A percentile compares a stretch with the other conserved stretches of the same genome.
phyloP scores from a whole-genome alignment of 768 basidiomycete species.

The Leccinum disarticulatum region DNA sequence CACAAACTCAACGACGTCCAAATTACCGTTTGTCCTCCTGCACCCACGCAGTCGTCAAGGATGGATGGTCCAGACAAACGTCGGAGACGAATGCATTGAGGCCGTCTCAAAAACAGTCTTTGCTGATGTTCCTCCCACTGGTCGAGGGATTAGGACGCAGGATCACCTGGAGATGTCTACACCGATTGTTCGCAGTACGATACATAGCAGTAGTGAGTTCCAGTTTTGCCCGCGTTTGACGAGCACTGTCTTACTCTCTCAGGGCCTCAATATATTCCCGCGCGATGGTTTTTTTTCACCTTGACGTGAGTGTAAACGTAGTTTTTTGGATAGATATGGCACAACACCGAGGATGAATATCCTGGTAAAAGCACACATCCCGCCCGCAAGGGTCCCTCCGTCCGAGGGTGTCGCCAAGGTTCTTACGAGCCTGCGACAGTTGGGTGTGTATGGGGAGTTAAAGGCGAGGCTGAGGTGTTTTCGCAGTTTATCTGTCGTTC shows the following conservation, averaged over 20 bases:
- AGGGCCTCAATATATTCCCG: neutral
- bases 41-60: constrained; percentile 42
- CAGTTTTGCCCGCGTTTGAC: neutral
- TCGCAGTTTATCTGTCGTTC: neutral
- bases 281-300: neutral
- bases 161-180: constrained; percentile 88
- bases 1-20: constrained; percentile 59
- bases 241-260: constrained; percentile 1
- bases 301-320: neutral
- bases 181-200: constrained; percentile 25
- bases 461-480: constrained; percentile 86
- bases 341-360: constrained; percentile 67
- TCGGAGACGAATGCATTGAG: constrained; percentile 56
- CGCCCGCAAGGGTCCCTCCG: constrained; percentile 42
- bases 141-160: constrained; percentile 89
- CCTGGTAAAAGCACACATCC: constrained; percentile 90
- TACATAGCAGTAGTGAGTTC: constrained; percentile 18
- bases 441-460: constrained; percentile 74
- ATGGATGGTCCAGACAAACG: constrained; percentile 89
- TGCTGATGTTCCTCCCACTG: constrained; percentile 86
- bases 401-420: constrained; percentile 30
- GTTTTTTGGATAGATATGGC: constrained; percentile 6
- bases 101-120: constrained; percentile 86
- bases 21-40: constrained; percentile 76
- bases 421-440: constrained; percentile 36